phyloP scores from a whole-genome alignment of 1,139 yeast genomes.

The Nakaseomyces kungkrabaensis region DNA sequence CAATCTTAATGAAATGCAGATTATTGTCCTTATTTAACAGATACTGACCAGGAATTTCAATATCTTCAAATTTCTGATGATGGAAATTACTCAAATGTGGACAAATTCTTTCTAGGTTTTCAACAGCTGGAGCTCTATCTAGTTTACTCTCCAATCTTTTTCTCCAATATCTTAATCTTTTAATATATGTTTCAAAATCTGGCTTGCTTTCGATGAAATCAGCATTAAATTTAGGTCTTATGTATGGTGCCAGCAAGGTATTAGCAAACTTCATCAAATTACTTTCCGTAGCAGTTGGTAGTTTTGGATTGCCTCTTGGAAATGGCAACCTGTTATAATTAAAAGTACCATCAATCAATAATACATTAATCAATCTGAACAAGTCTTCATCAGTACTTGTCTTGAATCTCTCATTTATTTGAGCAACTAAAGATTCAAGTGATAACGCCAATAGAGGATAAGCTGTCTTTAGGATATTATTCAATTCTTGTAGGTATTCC shows the following conservation, averaged over 20 bases:
- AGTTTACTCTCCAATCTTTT: constrained; percentile 84
- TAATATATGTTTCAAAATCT: constrained; percentile 76
- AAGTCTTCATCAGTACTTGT: constrained; percentile 96
- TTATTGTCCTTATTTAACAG: constrained; percentile 74
- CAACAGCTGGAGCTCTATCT: constrained; percentile 67
- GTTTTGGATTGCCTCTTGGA: constrained; percentile 78
- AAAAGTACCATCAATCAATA: constrained; percentile 88
- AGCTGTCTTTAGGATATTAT: constrained; percentile 91
- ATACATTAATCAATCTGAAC: constrained; percentile 82
- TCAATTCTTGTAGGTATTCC: constrained; percentile 91
- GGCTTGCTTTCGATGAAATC: constrained; percentile 87
- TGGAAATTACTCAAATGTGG: constrained; percentile 96
- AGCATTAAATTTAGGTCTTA: constrained; percentile 81
- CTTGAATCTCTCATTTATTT: constrained; percentile 87
- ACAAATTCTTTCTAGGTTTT: constrained; percentile 76
- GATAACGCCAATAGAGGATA: constrained; percentile 90
- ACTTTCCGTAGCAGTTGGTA: constrained; percentile 88
- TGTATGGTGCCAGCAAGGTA: constrained; percentile 81
- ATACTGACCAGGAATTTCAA: constrained; percentile 96
- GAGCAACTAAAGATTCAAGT: constrained; percentile 89
- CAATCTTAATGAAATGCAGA: constrained; percentile 82
- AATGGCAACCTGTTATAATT: constrained; percentile 73
- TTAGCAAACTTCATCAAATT: constrained; percentile 87
- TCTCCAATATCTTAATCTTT: constrained; percentile 82
- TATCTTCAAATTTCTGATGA: constrained; percentile 94